Evolutionary conservation across 805 yeast genomes (phyloP), one percentile per base, ranked within the genome.

Genomic region (Jamesozyma spencerorum): DNA sequence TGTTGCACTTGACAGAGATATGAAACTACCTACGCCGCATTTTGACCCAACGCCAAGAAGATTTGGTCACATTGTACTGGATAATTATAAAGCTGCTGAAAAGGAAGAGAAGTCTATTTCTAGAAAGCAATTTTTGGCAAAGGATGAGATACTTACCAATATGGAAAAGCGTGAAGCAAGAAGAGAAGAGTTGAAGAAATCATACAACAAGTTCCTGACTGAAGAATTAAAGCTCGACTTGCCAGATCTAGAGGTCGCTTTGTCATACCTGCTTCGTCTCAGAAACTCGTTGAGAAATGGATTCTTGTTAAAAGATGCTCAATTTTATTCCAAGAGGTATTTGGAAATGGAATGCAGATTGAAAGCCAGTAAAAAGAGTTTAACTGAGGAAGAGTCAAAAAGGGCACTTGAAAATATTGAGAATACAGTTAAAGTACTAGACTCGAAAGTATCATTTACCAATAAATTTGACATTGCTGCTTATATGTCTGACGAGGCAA

Each of bases 1-100:
- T 31, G 79, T 92, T 30, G 87, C 95, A 0, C 70, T 92, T 38
- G 66, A 65, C 30, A 71, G 72, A 44, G 82, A 79, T 2, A 63
- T 74, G 28, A 66, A 69, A 45, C 71, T 90, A 29, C 98, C 98
- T 32, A 78, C 85, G 13, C 84, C 90, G 5, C 97, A 92, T 61
- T 90, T 88, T 62, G 81, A 71, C n/a, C 96, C 97, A 33, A 72
- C 87, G 35, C 68, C 75, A 7, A 78, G 98, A 66, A 74, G 97
- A 60, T 79, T 90, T 51, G 97, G 97, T 39, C 76, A 77, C 24
- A 79, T 80, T 2, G 72, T 84, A 15, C 65, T 76, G 43, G 53
- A 49, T n/a, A 54, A 58, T 18, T 37, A 37, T 17, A 54, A 51
- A 6, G 68, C 64, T 39, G 82, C 86, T 1, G 62, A 62, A 34